Conservation (phyloP, 140 eudicot genomes). For the Flaveria floridana region DNA sequence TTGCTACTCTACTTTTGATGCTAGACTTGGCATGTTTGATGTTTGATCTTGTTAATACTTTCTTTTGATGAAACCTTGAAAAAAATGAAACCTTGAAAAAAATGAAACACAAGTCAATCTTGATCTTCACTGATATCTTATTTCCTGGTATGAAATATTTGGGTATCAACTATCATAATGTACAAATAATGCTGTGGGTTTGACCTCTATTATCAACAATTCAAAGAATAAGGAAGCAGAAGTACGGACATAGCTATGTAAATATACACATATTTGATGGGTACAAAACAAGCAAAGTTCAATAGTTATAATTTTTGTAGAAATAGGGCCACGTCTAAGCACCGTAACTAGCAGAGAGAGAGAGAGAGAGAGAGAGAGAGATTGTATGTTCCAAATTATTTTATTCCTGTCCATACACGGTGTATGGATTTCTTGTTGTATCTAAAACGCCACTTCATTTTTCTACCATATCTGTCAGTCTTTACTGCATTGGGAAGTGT, state of each 20-base stretch:
- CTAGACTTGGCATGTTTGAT: neutral
- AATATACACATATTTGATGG: no score
- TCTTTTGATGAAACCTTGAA: no score
- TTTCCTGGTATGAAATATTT: neutral
- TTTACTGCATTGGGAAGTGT: no score
- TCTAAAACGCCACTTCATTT: neutral
- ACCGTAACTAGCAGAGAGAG: neutral
- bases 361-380: neutral
- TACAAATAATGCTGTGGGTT: neutral
- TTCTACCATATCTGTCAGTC: no score
- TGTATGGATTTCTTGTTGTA: neutral
- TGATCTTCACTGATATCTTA: neutral
- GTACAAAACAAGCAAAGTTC: slow-evolving; percentile 3
- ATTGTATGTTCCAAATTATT: neutral
- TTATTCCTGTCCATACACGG: neutral
- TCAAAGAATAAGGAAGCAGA: neutral
- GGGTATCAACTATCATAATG: neutral
- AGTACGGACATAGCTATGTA: no score
- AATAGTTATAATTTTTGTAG: neutral
- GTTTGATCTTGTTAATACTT: no score
- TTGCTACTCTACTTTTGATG: neutral
- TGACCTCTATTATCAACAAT: neutral
- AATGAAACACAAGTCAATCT: no score
- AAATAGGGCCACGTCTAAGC: neutral
- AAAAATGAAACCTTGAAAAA: no score